phyloP scores from a whole-genome alignment of 2,329 filamentous ascomycete species.

The Nannizziopsis arthrosporioides region DNA sequence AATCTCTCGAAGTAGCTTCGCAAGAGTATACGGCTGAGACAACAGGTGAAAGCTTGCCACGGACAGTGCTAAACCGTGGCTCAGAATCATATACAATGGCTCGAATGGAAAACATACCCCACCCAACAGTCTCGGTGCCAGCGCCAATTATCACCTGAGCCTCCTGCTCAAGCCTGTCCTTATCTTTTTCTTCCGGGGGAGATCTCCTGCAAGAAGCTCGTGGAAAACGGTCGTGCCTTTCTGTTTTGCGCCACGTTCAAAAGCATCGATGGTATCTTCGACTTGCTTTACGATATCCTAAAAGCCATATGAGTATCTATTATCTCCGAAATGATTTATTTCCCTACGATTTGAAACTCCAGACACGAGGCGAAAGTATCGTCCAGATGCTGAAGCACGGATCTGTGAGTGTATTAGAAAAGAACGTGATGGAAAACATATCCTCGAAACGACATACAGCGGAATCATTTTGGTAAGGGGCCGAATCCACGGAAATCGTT shows the following conservation, averaged over 20 bases:
- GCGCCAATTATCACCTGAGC: constrained; percentile 22
- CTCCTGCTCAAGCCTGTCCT: constrained; percentile 25
- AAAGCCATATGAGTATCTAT: background rate
- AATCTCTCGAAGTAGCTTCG: constrained; percentile 8
- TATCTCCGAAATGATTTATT: background rate
- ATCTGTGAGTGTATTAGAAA: background rate
- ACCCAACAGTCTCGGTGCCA: constrained; percentile 26
- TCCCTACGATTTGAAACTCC: constrained; percentile 3
- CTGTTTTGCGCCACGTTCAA: background rate
- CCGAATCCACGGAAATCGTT: constrained; percentile 6
- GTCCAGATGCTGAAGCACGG: background rate
- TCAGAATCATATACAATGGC: background rate
- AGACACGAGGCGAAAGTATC: background rate
- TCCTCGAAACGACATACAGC: background rate
- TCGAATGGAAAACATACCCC: constrained; percentile 1
- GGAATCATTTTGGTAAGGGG: constrained; percentile 1
- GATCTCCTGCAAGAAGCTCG: constrained; percentile 21
- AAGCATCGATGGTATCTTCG: background rate
- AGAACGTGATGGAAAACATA: background rate
- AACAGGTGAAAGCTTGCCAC: constrained; percentile 6
- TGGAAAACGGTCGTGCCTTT: constrained; percentile 22
- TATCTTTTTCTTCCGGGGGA: constrained; percentile 31
- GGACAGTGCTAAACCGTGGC: background rate
- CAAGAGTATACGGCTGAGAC: background rate
- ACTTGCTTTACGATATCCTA: constrained; percentile 3